Percentiles rank a stretch among this genome's conserved stretches.
Evolutionary conservation across 305 asterid species (phyloP).

Genomic region (Fraxinus paxiana): DNA sequence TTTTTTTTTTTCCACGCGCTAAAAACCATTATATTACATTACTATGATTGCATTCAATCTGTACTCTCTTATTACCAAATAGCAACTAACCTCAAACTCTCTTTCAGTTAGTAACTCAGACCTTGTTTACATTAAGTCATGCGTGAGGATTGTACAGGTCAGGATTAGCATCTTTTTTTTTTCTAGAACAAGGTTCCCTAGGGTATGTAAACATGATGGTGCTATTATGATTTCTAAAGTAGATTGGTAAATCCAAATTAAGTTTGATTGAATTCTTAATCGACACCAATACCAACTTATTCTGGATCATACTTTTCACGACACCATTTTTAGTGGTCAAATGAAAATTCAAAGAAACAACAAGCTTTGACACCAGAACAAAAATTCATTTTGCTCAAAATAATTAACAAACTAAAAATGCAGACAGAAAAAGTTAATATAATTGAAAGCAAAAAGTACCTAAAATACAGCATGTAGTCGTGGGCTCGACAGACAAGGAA

Average conservation of each 20-base stretch:
- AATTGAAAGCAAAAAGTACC: constrained; percentile 43
- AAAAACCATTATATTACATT: not conserved
- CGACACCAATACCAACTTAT: not conserved
- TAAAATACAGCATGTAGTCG: constrained; percentile 87
- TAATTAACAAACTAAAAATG: constrained; percentile 12
- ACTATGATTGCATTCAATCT: not conserved
- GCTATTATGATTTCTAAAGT: not conserved
- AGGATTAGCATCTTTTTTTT: not conserved
- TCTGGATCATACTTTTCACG: not conserved
- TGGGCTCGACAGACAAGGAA: constrained; percentile 90
- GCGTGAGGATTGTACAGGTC: not conserved
- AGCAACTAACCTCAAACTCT: not conserved
- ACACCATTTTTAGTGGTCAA: not conserved
- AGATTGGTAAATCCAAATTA: not conserved
- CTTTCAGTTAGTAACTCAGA: not conserved
- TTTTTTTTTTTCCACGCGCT: not conserved
- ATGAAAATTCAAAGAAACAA: not conserved
- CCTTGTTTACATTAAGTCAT: not conserved
- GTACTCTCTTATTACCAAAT: not conserved
- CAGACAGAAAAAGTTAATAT: constrained; percentile 2
- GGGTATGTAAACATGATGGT: not conserved
- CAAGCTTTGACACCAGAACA: constrained; percentile 12
- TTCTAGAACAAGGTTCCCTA: not conserved
- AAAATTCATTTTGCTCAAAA: not conserved
- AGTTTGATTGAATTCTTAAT: not conserved